phyloP scores from a whole-genome alignment of 2,329 filamentous ascomycete species.

The Teratosphaeria viscida region DNA sequence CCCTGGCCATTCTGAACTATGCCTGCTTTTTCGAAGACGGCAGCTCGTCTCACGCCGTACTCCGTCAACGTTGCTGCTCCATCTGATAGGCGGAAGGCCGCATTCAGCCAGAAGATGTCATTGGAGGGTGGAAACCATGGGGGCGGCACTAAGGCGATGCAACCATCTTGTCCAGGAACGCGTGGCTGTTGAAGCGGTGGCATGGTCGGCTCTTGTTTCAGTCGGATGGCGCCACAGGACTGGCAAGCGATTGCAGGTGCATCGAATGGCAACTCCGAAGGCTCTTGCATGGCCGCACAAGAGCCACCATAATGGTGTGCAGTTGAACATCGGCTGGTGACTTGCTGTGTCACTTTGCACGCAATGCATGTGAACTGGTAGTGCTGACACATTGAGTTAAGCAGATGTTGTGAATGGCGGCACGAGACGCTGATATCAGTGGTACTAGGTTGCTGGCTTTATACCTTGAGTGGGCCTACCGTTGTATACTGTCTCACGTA shows the following conservation, averaged over 20 bases:
- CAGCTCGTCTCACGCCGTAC: neutral
- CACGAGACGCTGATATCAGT: neutral
- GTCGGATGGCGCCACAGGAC: neutral
- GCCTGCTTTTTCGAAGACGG: neutral
- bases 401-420: neutral
- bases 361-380: neutral
- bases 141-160: neutral
- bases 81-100: neutral
- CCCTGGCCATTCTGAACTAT: neutral
- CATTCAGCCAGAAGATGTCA: neutral
- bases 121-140: neutral
- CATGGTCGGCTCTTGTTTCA: neutral
- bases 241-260: neutral
- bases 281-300: neutral
- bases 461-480: neutral
- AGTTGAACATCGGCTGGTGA: neutral
- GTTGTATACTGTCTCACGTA: neutral
- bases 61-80: neutral
- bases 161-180: neutral
- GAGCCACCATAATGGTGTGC: neutral
- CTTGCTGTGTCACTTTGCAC: neutral
- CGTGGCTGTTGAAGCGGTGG: neutral
- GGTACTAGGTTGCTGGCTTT: neutral
- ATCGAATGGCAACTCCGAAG: neutral
- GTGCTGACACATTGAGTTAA: neutral